Percentiles rank a stretch among this genome's conserved stretches.
phyloP scores from a whole-genome alignment of 2,329 filamentous ascomycete genomes.

The Mariannaea sp. region DNA sequence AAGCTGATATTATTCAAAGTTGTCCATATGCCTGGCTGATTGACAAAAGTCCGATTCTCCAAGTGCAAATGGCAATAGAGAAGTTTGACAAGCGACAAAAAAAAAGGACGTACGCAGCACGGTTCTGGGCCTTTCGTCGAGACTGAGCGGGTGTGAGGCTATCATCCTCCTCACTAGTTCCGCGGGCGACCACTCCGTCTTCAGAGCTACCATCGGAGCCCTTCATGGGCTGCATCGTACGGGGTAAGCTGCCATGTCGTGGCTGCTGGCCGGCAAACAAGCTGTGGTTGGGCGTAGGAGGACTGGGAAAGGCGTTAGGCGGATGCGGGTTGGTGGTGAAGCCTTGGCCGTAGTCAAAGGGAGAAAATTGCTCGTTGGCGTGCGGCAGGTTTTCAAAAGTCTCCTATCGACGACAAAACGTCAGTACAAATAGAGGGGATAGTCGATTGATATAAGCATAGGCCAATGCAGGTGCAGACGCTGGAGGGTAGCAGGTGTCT shows the following conservation, averaged over 20 bases:
- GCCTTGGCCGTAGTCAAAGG: slow-evolving; percentile 49
- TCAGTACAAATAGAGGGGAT: slow-evolving; percentile 12
- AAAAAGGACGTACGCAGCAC: slow-evolving; percentile 59
- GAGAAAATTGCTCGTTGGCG: slow-evolving; percentile 52
- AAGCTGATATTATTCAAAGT: neutral
- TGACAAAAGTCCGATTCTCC: neutral
- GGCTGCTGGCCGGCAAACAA: slow-evolving; percentile 37
- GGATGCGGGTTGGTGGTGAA: slow-evolving; percentile 47
- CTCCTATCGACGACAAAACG: slow-evolving; percentile 48
- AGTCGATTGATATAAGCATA: slow-evolving; percentile 25
- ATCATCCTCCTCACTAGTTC: slow-evolving; percentile 61
- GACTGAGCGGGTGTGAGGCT: slow-evolving; percentile 62
- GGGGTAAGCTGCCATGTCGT: slow-evolving; percentile 32
- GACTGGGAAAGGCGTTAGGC: slow-evolving; percentile 48
- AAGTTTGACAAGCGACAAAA: neutral
- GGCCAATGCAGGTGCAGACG: slow-evolving; percentile 21
- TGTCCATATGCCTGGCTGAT: neutral
- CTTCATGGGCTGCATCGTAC: slow-evolving; percentile 27
- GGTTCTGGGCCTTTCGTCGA: slow-evolving; percentile 64
- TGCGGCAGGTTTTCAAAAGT: slow-evolving; percentile 53
- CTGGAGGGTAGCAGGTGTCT: slow-evolving; percentile 17
- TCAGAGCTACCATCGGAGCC: slow-evolving; percentile 49
- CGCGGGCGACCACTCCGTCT: slow-evolving; percentile 40
- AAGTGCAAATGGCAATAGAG: neutral
- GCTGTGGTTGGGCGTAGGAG: slow-evolving; percentile 55